These are phyloP conservation scores for Camellia lanceoleosa DNA, from an alignment of 148 eudicot species.

Conservation along the genomic window DNA sequence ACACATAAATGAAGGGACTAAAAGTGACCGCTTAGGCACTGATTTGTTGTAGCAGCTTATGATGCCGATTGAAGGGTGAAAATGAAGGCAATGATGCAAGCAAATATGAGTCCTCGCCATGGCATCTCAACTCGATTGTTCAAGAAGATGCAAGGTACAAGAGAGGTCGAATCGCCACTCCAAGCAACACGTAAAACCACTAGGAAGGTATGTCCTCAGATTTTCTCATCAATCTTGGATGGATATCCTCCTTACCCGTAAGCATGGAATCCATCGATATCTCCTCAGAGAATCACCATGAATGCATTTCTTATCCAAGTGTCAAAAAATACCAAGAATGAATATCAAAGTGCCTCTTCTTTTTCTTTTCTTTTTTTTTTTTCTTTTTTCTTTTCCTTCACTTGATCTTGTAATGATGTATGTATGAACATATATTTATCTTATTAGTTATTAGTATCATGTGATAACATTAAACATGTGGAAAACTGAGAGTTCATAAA, in stretches of 20 bases:
- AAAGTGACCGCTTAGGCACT: conserved; percentile 32
- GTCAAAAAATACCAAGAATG: background rate
- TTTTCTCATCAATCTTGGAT: conserved; percentile 75
- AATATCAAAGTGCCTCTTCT: background rate
- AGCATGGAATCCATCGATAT: conserved; percentile 62
- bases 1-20: background rate
- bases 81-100: conserved; percentile 66
- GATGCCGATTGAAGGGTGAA: conserved; percentile 97
- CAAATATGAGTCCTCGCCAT: conserved; percentile 97
- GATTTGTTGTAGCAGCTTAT: too few relatives aligned
- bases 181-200: conserved; percentile 81
- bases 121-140: conserved; percentile 82
- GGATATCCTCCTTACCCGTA: conserved; percentile 83
- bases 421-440: too few relatives aligned
- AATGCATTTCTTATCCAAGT: background rate
- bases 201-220: conserved; percentile 92
- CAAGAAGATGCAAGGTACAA: conserved; percentile 64
- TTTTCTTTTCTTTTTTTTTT: too few relatives aligned
- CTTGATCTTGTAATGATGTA: background rate
- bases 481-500: too few relatives aligned
- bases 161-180: conserved; percentile 52
- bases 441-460: too few relatives aligned
- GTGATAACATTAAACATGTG: too few relatives aligned
- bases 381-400: background rate
- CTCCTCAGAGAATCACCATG: conserved; percentile 48